Evolutionary conservation across 768 basidiomycete species (phyloP).

Genomic region (Trametes cubensis): DNA sequence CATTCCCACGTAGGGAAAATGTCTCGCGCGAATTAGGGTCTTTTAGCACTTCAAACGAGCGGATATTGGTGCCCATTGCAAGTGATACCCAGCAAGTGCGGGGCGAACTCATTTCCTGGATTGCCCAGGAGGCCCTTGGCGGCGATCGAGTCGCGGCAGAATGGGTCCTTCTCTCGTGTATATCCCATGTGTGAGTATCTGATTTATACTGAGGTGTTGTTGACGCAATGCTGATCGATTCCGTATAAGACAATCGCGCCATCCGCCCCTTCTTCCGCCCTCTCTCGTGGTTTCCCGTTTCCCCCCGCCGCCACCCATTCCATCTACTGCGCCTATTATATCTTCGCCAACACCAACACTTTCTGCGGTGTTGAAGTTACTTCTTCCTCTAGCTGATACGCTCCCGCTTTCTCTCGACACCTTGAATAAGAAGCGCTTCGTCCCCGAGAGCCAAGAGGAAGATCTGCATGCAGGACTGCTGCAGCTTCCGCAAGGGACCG

Average conservation of each 20-base stretch:
- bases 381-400: constrained; percentile 59
- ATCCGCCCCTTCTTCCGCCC: constrained; percentile 66
- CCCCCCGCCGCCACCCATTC: constrained; percentile 44
- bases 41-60: constrained; percentile 5
- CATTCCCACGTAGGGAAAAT: constrained; percentile 37
- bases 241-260: constrained; percentile 60
- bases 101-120: constrained; percentile 67
- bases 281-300: constrained; percentile 66
- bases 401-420: constrained; percentile 64
- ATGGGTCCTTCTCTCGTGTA: constrained; percentile 66
- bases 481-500: constrained; percentile 66
- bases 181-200: constrained; percentile 69
- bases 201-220: too few relatives aligned
- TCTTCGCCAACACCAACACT: constrained; percentile 46
- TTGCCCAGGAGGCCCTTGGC: constrained; percentile 67
- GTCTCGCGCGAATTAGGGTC: neutral
- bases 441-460: constrained; percentile 68
- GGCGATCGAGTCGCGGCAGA: constrained; percentile 73
- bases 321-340: constrained; percentile 19
- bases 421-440: constrained; percentile 60
- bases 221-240: neutral
- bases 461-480: constrained; percentile 76
- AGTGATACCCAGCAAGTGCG: constrained; percentile 39
- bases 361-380: constrained; percentile 52
- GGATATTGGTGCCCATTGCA: neutral